A percentile compares a stretch with the other conserved stretches of the same genome.
Evolutionary conservation across 352 stramenopile species (phyloP).

Genomic region (Phytophthora vignae): DNA sequence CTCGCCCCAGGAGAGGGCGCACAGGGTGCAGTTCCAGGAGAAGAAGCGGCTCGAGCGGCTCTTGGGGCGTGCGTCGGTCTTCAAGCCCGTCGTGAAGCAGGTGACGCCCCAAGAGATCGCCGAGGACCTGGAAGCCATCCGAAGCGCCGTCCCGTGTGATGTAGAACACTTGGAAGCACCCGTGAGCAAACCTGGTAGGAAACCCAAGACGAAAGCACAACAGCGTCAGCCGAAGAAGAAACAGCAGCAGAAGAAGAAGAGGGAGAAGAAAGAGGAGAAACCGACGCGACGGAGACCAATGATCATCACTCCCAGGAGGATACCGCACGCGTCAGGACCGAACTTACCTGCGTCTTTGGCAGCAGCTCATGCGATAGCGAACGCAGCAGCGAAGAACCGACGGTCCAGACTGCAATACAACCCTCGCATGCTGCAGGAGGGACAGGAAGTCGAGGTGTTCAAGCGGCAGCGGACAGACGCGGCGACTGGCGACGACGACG

Average conservation of each 20-base stretch:
- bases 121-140: conserved; percentile 54
- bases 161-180: background rate
- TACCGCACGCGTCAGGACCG: conserved; percentile 21
- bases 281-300: conserved; percentile 33
- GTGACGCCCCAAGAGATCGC: conserved; percentile 40
- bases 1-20: conserved; percentile 39
- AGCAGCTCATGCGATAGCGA: background rate
- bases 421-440: conserved; percentile 61
- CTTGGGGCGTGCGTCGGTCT: conserved; percentile 59
- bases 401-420: conserved; percentile 50
- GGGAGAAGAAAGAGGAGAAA: conserved; percentile 19
- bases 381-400: conserved; percentile 9
- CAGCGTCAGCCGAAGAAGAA: conserved; percentile 2
- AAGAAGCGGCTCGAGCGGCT: conserved; percentile 66
- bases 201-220: conserved; percentile 20
- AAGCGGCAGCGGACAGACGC: conserved; percentile 16
- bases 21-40: conserved; percentile 54
- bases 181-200: conserved; percentile 11
- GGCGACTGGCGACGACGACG: background rate
- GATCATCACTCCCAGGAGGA: conserved; percentile 31
- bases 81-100: conserved; percentile 52
- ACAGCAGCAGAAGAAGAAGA: conserved; percentile 12
- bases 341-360: conserved; percentile 26
- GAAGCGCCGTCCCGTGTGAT: conserved; percentile 20
- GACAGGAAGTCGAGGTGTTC: conserved; percentile 63